Base-by-base conservation (phyloP, 2,329 filamentous ascomycete genomes). In the Fusarium pseudoanthophilum region DNA sequence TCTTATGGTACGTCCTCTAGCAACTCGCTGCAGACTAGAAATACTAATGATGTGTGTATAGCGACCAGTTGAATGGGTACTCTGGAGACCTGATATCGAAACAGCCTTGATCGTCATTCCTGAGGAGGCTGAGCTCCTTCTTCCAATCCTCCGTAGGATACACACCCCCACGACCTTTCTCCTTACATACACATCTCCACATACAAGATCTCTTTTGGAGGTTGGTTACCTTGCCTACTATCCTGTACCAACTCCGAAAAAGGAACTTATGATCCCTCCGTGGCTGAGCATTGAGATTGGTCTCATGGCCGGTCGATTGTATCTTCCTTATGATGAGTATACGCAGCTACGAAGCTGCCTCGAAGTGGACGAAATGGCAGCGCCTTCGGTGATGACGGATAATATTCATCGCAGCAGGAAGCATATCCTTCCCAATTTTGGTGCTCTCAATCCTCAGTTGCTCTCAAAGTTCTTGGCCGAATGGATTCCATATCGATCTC, bases 91-190 rank as follows among this genome's bases (percentile, higher is more conserved):
- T 5, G 26, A 6, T 2, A 39, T 26, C 2, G 32, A n/a, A 26
- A 64, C 24, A 24, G 61, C 56, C 0, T 18, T 64, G 2, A 13
- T 64, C 1, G 11, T 64, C 1, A 64, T 64, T 10, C 61, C 61
- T 15, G 61, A 64, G 20, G 61, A 64, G 6, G 56, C 61, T n/a
- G 61, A 64, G 21, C 56, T 64, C 2, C 61, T 64, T 32, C 37
- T 64, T 18, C 45, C 45, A 11, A 61, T 4, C 3, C 56, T 64
- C 2, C 57, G 45, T 2, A 61, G 26, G 39, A 26, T 24, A 28
- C 20, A 11, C 24, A 28, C 6, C 5, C 24, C 21, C 26, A 15
- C 10, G 7, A n/a, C 39, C 1, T 64, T 20, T 11, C 45, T 64
- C 11, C 57, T 64, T 21, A 28, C 61, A 0, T 52, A 64, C 21